Percentiles rank a stretch among this genome's conserved stretches.
Conservation (phyloP, 1,284 basidiomycete species). For the Trichosporon asahii region DNA sequence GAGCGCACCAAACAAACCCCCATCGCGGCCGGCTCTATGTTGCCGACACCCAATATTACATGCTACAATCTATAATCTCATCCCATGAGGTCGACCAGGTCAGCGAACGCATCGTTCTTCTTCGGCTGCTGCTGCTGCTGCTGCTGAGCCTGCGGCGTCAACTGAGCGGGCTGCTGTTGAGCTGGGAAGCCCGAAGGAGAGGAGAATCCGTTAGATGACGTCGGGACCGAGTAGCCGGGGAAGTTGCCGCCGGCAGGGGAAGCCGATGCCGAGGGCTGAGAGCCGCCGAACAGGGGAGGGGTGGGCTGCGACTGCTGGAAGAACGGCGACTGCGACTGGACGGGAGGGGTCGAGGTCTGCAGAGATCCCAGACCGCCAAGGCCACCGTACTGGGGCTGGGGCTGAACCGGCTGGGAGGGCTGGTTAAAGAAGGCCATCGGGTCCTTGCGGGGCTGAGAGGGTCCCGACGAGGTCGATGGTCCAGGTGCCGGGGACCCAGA, state of each 20-base stretch:
- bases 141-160: conserved; percentile 14
- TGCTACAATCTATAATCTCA: conserved; percentile 21
- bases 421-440: conserved; percentile 50
- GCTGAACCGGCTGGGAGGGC: conserved; percentile 19
- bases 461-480: conserved; percentile 12
- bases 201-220: conserved; percentile 7
- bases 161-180: conserved; percentile 15
- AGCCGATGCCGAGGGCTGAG: conserved; percentile 16
- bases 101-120: conserved; percentile 52
- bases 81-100: conserved; percentile 49
- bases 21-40: background rate
- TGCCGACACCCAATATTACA: conserved; percentile 4
- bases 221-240: conserved; percentile 14
- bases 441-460: conserved; percentile 31
- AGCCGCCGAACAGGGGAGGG: background rate
- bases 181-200: conserved; percentile 17
- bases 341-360: conserved; percentile 8
- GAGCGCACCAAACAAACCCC: background rate
- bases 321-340: conserved; percentile 13
- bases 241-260: conserved; percentile 11
- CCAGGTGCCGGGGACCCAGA: conserved; percentile 29
- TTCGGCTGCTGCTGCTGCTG: conserved; percentile 25
- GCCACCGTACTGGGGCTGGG: conserved; percentile 20
- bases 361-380: conserved; percentile 9
- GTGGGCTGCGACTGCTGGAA: conserved; percentile 18